Evolutionary conservation across 2,329 filamentous ascomycete genomes (phyloP).

Genomic region (Penicillium sp.): DNA sequence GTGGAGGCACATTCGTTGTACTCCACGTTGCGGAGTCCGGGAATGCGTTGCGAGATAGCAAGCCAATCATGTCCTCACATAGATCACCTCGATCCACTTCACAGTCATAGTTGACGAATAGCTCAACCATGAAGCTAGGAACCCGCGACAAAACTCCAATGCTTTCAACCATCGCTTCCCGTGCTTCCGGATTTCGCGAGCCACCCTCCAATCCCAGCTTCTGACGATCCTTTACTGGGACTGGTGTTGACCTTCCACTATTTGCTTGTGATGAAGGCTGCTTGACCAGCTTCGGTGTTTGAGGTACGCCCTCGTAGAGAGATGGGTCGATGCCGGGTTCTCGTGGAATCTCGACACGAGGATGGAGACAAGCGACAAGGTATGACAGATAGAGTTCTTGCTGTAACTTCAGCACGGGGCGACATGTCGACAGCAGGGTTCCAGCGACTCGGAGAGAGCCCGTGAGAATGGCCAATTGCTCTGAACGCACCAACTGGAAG

Average conservation of each 20-base stretch:
- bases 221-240: slow-evolving; percentile 87
- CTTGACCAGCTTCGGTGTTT: slow-evolving; percentile 83
- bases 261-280: slow-evolving; percentile 68
- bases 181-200: slow-evolving; percentile 84
- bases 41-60: slow-evolving; percentile 89
- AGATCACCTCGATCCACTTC: slow-evolving; percentile 87
- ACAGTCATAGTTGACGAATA: slow-evolving; percentile 98
- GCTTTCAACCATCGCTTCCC: slow-evolving; percentile 97
- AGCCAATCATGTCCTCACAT: slow-evolving; percentile 91
- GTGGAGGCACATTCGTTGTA: slow-evolving; percentile 91
- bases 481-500: slow-evolving; percentile 92
- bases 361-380: slow-evolving; percentile 87
- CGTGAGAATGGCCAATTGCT: slow-evolving; percentile 92
- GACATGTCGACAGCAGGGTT: slow-evolving; percentile 85
- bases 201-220: slow-evolving; percentile 91
- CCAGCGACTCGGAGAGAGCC: slow-evolving; percentile 89
- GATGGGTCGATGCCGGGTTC: slow-evolving; percentile 87
- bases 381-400: slow-evolving; percentile 96
- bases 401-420: slow-evolving; percentile 86
- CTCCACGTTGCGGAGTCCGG: slow-evolving; percentile 98
- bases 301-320: slow-evolving; percentile 88
- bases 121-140: slow-evolving; percentile 88
- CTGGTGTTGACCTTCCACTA: slow-evolving; percentile 84
- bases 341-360: slow-evolving; percentile 86
- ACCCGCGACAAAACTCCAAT: slow-evolving; percentile 88